These are phyloP conservation scores for Talaromyces ruber DNA, from an alignment of 495 filamentous ascomycete species.

Conservation along the genomic window DNA sequence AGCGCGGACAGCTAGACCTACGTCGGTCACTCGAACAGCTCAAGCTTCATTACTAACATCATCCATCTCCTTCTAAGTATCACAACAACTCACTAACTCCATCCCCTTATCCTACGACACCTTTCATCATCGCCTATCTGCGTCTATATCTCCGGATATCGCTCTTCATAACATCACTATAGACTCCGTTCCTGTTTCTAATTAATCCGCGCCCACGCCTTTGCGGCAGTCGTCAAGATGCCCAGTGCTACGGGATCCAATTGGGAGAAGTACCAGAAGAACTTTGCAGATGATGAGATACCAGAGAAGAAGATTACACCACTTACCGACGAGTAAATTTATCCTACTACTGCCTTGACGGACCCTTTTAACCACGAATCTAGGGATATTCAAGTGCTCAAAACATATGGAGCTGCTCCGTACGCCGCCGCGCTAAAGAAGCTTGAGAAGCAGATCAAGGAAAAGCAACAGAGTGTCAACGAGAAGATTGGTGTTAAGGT, in stretches of 20 bases:
- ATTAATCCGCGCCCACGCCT: neutral
- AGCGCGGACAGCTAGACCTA: slow-evolving; percentile 16
- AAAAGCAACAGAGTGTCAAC: slow-evolving; percentile 90
- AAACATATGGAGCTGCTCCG: slow-evolving; percentile 96
- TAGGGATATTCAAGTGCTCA: slow-evolving; percentile 97
- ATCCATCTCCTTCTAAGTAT: slow-evolving; percentile 1
- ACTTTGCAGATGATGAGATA: slow-evolving; percentile 90
- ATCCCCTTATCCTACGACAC: neutral
- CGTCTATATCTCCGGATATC: neutral
- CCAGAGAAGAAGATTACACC: slow-evolving; percentile 99
- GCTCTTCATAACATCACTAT: neutral
- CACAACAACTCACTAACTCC: neutral
- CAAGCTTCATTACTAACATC: slow-evolving; percentile 4
- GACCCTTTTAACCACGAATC: slow-evolving; percentile 15
- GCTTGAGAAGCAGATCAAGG: slow-evolving; percentile 97
- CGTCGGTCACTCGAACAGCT: neutral
- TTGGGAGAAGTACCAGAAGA: slow-evolving; percentile 99
- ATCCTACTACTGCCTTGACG: neutral
- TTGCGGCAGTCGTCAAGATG: slow-evolving; percentile 38
- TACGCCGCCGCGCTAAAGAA: slow-evolving; percentile 89
- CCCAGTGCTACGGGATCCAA: slow-evolving; percentile 85
- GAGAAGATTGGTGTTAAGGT: slow-evolving; percentile 90
- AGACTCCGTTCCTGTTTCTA: neutral
- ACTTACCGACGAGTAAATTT: slow-evolving; percentile 81
- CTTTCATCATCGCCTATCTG: neutral